Evolutionary conservation across 495 filamentous ascomycete species (phyloP).

Genomic region (Penicillium turbatum): DNA sequence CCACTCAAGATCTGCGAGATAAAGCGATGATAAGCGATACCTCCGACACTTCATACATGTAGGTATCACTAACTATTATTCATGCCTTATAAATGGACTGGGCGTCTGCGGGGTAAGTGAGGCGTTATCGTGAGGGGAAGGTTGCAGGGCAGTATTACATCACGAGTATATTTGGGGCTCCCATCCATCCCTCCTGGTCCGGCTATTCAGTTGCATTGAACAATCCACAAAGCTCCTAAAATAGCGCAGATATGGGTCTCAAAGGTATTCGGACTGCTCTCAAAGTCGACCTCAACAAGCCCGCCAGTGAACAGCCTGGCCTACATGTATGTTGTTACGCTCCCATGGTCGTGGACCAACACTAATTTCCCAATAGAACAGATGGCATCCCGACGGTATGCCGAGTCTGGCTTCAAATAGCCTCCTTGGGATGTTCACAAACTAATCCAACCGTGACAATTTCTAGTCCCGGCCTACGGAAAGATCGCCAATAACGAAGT

Average conservation of each 20-base stretch:
- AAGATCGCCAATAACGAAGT: slow-evolving; percentile 81
- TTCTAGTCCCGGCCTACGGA: slow-evolving; percentile 67
- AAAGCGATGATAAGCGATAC: slow-evolving; percentile 7
- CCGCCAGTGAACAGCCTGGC: slow-evolving; percentile 67
- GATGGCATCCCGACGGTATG: slow-evolving; percentile 91
- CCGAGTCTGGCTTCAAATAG: not conserved
- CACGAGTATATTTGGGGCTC: not conserved
- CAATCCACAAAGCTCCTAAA: not conserved
- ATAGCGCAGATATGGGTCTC: slow-evolving; percentile 43
- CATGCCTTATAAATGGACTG: not conserved
- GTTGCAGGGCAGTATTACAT: too few relatives aligned
- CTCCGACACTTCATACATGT: not conserved
- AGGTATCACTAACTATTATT: not conserved
- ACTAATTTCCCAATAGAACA: slow-evolving; percentile 53
- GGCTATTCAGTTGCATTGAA: too few relatives aligned
- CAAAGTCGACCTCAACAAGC: slow-evolving; percentile 73
- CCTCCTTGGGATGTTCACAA: not conserved
- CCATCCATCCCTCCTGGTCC: too few relatives aligned
- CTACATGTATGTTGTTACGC: slow-evolving; percentile 60
- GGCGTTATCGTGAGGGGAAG: slow-evolving; percentile 1
- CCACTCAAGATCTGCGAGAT: slow-evolving; percentile 20
- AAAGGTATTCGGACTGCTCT: slow-evolving; percentile 66
- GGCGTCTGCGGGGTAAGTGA: slow-evolving; percentile 7
- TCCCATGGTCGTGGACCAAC: not conserved
- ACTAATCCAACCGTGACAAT: not conserved